Base-by-base conservation (phyloP, 75 land plant genomes). In the Picea sitchensis region DNA sequence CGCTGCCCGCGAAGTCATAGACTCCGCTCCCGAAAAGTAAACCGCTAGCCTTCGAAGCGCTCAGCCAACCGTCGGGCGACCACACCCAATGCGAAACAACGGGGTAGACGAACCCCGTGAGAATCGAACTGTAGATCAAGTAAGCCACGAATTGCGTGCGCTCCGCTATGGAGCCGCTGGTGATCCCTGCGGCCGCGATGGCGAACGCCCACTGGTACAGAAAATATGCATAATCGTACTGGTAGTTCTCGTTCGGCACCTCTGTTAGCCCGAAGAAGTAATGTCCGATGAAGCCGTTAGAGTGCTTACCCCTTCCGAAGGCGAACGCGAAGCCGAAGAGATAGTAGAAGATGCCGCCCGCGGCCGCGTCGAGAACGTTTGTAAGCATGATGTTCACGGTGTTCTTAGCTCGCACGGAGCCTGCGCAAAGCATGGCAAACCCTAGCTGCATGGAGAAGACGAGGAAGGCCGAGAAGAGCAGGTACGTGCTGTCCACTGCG, bases 391-490 rank as follows among this genome's bases (percentile, higher is more conserved):
- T 92, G 86, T 92, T 92, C 88, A 92, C 86, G 63, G 90, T 84
- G 85, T 92, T 90, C 80, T 90, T 92, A 75, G 90, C 92, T 20
- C 92, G 86, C 30, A 92, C 94, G 31, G 90, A 89, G 38, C 92
- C 92, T 8, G 92, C 92, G 77, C 92, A 90, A 80, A 90, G 88
- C 94, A 92, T 92, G 63, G 95, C 95, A 69, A 93, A 93, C 21
- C 95, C 95, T 13, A 93, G 88, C 83, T 93, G 95, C 95, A 93
- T 93, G 60, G 91, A 77, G 88, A 93, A 93, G 73, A 93, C 95
- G 63, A 91, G 86, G 75, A 89, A 93, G 78, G 95, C 86, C 56
- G 95, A 93, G 91, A 89, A 91, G 74, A 93, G 85, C 54, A 93
- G 90, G 85, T 81, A 93, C 18, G 91, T 89, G 61, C 76, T 82